Base-by-base conservation (phyloP, 1,139 yeast species). In the Protomyces inouyei region DNA sequence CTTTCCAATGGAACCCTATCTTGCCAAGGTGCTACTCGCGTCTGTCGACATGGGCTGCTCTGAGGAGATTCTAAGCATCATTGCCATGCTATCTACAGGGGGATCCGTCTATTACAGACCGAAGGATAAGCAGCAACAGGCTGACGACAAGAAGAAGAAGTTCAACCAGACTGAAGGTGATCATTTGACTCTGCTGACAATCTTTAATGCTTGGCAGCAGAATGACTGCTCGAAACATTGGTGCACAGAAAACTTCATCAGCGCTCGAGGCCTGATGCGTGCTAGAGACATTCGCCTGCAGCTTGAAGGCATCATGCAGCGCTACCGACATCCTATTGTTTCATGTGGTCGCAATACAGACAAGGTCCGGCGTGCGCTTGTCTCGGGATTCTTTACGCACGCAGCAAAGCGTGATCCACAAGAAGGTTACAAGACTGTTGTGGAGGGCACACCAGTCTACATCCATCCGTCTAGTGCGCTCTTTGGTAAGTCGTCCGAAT, bases 1-100 rank as follows among this genome's bases (percentile, higher is more conserved):
- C 65, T 91, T 92, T 73, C 98, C 99, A 0, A 90, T 93, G 91
- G 97, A 90, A 67, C 98, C 99, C 0, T 83, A 89, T 4, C 77
- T 95, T 67, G 87, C 98, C 1, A 89, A 89, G 71, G 86, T 95
- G 0, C 76, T 95, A 60, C 81, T 93, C 60, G 81, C 84, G 28
- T 87, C 97, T 0, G 85, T 86, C 5, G 87, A 87, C 28, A 83
- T 82, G 68, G 83, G 81, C 18, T 93, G 98, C 69, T 81, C 95
- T 0, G 92, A 88, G 61, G 98, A 93, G 70, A 82, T 92, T 60
- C 77, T 90, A 46, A 86, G 88, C 0, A 88, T 95, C 28, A 89
- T 93, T 65, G 88, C 98, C 1, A 92, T 95, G 97, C 79, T 92
- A 5, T 86, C 95, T 0, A 93, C 91, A 3, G 63, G 63, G 1